A percentile compares a stretch with the other conserved stretches of the same genome.
Evolutionary conservation across 2,329 filamentous ascomycete genomes (phyloP).

Genomic region (Botrytis fragariae): DNA sequence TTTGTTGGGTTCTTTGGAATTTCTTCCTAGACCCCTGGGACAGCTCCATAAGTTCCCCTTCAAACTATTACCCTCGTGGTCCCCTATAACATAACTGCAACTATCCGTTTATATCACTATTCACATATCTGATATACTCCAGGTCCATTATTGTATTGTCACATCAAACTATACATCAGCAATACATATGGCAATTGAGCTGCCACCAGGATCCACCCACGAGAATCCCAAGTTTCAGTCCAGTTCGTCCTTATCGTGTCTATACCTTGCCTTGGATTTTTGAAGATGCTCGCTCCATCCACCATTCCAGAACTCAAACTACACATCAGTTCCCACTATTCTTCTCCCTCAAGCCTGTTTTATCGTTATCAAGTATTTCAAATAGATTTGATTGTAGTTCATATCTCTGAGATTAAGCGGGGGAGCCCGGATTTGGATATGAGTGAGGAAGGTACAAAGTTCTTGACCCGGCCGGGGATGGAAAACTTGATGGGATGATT

Average conservation of each 20-base stretch:
- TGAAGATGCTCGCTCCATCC: not conserved
- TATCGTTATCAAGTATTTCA: not conserved
- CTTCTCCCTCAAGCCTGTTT: not conserved
- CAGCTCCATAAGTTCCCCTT: not conserved
- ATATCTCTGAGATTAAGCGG: not conserved
- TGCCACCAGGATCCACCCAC: not conserved
- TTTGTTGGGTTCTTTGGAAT: not conserved
- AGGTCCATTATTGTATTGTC: not conserved
- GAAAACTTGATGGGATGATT: not conserved
- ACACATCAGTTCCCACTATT: not conserved
- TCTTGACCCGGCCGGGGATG: not conserved
- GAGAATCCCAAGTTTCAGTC: constrained; percentile 12
- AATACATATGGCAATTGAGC: not conserved
- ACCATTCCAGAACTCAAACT: not conserved
- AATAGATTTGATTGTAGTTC: not conserved
- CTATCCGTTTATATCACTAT: not conserved
- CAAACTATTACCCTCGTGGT: not conserved
- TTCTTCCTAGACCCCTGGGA: not conserved
- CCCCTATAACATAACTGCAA: not conserved
- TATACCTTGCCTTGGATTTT: not conserved
- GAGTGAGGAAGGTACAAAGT: not conserved
- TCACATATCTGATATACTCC: not conserved
- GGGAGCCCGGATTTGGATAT: not conserved
- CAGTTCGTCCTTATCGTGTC: not conserved
- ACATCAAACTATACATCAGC: not conserved